Evolutionary conservation across 306 rosid genomes (phyloP).

Genomic region (Vachellia pachyceras): DNA sequence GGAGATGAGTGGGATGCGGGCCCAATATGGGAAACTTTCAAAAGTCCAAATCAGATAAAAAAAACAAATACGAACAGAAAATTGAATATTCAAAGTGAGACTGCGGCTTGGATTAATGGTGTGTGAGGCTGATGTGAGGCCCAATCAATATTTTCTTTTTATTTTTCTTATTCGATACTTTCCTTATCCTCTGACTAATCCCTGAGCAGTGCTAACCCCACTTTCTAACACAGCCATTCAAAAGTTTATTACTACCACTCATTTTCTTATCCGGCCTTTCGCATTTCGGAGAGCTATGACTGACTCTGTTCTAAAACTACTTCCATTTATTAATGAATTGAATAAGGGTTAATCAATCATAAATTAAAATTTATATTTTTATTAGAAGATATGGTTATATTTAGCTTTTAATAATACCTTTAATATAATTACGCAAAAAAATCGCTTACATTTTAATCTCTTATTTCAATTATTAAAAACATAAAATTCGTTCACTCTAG

Average conservation of each 20-base stretch:
- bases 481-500: too few relatives aligned
- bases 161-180: slow-evolving; percentile 43
- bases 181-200: slow-evolving; percentile 15
- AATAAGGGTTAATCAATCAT: too few relatives aligned
- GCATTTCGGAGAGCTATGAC: neutral
- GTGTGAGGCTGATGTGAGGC: neutral
- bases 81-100: slow-evolving; percentile 18
- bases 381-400: too few relatives aligned
- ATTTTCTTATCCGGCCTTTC: neutral
- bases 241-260: neutral
- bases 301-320: neutral
- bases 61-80: neutral
- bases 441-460: too few relatives aligned
- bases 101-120: neutral
- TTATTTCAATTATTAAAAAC: too few relatives aligned
- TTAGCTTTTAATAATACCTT: too few relatives aligned
- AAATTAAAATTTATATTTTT: too few relatives aligned
- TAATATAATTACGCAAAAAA: too few relatives aligned
- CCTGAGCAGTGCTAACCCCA: neutral
- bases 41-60: slow-evolving; percentile 39
- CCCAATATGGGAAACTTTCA: slow-evolving; percentile 39
- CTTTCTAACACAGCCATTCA: too few relatives aligned
- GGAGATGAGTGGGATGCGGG: slow-evolving; percentile 40
- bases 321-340: neutral
- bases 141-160: slow-evolving; percentile 32